These are phyloP conservation scores for Alternaria sp. DNA, from an alignment of 2,329 filamentous ascomycete genomes.

Conservation along the genomic window DNA sequence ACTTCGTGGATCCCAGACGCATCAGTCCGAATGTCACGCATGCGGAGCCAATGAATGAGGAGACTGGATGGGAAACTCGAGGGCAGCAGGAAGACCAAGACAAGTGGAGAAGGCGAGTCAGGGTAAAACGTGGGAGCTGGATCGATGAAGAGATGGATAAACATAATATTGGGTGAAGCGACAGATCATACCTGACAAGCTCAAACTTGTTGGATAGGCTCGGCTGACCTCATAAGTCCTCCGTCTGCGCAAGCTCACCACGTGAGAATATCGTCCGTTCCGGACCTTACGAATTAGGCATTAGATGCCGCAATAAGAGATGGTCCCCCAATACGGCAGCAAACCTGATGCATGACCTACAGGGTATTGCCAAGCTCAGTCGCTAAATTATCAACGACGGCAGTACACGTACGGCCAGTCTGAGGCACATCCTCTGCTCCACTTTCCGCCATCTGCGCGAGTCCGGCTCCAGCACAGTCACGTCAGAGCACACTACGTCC, in stretches of 20 bases:
- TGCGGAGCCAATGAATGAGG: conserved; percentile 20
- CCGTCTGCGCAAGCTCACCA: background rate
- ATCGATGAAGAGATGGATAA: conserved; percentile 49
- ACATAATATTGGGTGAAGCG: conserved; percentile 40
- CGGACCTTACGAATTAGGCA: background rate
- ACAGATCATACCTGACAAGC: background rate
- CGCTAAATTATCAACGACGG: background rate
- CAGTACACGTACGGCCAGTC: background rate
- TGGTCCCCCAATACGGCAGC: background rate
- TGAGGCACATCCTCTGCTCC: background rate
- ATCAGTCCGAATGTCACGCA: conserved; percentile 35
- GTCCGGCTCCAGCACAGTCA: background rate
- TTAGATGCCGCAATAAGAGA: background rate
- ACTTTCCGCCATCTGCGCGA: background rate
- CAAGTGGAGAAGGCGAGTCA: conserved; percentile 30
- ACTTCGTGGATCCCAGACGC: conserved; percentile 39
- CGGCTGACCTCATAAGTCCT: background rate
- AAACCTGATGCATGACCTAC: background rate
- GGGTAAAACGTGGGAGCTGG: conserved; percentile 32
- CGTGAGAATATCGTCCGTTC: background rate
- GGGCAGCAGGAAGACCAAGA: conserved; percentile 26
- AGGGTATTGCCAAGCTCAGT: background rate
- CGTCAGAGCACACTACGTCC: background rate
- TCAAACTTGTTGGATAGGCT: background rate
- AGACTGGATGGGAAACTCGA: conserved; percentile 24